Evolutionary conservation across 305 asterid species (phyloP).

Genomic region (Fraxinus paxiana): DNA sequence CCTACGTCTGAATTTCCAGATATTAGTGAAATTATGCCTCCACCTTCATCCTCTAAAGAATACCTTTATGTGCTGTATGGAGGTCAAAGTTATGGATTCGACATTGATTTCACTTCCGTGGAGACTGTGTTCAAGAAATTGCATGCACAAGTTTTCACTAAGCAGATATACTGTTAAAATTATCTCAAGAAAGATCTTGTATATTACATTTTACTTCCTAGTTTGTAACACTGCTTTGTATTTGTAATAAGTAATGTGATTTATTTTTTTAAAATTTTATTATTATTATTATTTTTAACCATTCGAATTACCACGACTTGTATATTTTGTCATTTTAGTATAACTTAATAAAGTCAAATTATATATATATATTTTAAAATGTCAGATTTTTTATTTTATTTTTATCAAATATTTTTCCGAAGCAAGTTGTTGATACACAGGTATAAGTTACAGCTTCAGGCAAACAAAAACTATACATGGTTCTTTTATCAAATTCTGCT

Average conservation of each 20-base stretch:
- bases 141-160: slow-evolving; percentile 33
- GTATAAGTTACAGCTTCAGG: neutral
- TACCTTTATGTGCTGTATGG: slow-evolving; percentile 70
- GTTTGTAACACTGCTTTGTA: neutral
- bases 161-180: slow-evolving; percentile 31
- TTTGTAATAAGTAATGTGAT: neutral
- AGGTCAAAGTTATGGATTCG: slow-evolving; percentile 81
- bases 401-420: neutral
- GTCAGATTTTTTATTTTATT: neutral
- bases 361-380: too few species aligned
- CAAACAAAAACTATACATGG: neutral
- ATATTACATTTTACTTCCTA: neutral
- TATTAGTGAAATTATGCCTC: slow-evolving; percentile 50
- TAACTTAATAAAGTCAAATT: too few species aligned
- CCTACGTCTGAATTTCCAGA: slow-evolving; percentile 58
- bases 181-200: neutral
- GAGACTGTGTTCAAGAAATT: slow-evolving; percentile 50
- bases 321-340: too few species aligned
- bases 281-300: neutral
- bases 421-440: neutral
- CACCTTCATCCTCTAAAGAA: slow-evolving; percentile 50
- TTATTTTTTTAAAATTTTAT: too few species aligned
- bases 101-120: slow-evolving; percentile 59
- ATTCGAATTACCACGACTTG: neutral
- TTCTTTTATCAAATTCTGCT: neutral